Percentiles rank a stretch among this genome's conserved stretches.
Conservation (phyloP, 805 yeast species). For the Candida patagonica region DNA sequence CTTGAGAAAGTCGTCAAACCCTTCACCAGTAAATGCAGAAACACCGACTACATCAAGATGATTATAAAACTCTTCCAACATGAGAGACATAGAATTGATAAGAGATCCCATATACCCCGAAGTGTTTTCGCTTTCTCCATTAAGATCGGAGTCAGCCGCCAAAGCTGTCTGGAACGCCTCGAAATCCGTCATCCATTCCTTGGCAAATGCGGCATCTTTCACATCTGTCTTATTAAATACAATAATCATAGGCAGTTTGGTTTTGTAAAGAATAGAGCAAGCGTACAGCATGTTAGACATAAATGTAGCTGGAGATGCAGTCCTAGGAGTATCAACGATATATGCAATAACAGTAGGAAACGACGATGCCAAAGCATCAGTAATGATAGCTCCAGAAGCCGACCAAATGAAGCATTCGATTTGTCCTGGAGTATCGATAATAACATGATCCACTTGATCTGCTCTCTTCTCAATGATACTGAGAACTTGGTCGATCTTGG, state of each 20-base stretch:
- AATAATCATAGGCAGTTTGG: conserved; percentile 91
- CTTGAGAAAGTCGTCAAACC: conserved; percentile 82
- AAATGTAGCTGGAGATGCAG: conserved; percentile 89
- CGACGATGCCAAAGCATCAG: conserved; percentile 92
- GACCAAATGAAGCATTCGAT: conserved; percentile 98
- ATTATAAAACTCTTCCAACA: conserved; percentile 92
- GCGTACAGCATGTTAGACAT: conserved; percentile 98
- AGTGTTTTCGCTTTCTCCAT: conserved; percentile 45
- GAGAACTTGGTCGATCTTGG: conserved; percentile 94
- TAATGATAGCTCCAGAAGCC: conserved; percentile 92
- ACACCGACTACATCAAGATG: conserved; percentile 89
- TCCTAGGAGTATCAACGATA: conserved; percentile 93
- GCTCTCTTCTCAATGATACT: conserved; percentile 72
- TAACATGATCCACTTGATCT: conserved; percentile 49
- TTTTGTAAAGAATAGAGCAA: conserved; percentile 90
- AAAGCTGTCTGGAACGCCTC: conserved; percentile 81
- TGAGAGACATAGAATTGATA: conserved; percentile 88
- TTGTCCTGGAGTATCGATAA: conserved; percentile 97
- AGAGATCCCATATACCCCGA: conserved; percentile 92
- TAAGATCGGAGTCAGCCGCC: conserved; percentile 54
- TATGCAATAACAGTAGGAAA: conserved; percentile 95
- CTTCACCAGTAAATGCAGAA: conserved; percentile 86
- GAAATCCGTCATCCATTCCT: conserved; percentile 96
- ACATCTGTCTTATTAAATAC: conserved; percentile 96
- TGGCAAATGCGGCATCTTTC: conserved; percentile 74